Base-by-base conservation (phyloP, 768 basidiomycete species). In the Galerina marginata region DNA sequence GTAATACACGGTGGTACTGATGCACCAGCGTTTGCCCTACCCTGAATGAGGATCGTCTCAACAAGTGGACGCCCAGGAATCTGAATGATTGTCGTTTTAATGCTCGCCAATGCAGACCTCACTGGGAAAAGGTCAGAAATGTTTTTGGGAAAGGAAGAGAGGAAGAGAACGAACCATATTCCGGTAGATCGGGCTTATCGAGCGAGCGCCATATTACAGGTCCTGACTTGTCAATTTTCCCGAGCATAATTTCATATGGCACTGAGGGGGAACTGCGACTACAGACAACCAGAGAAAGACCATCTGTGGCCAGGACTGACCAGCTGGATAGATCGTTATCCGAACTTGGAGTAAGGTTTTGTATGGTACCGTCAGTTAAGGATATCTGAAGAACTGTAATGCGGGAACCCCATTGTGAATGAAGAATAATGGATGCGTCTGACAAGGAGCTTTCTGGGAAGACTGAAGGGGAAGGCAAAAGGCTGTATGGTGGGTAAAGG, bases 401-500 rank as follows among this genome's bases (percentile, higher is more conserved):
- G 9, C 84, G 77, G 0, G 86, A 86, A 0, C 83, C 80, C 84
- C 84, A 88, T 16, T 76, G 69, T 0, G 86, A 86, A 15, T 80
- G 75, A 3, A 80, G 67, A n/a, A 84, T 70, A 15, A 88, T 56
- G 23, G 71, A 68, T 1, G 72, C 56, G 9, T 59, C 61, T 11
- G 61, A 63, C 3, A 44, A 54, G 12, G 52, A 33, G 29, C 29
- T 33, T 33, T 33, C 29, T 33, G 29, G 51, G 29, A 67, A 10
- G 38, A 65, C 29, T 52, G 62, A 82, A 0, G 85, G 80, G 2
- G 67, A 70, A 0, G 74, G 42, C 0, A 80, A 71, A 15, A 90
- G 72, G 61, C 79, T 81, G 59, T 74, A 78, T 15, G 83, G 76
- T 5, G 83, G 77, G 62, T 86, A 91, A 1, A 92, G 72, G 0